Conservation (phyloP, 1,284 basidiomycete species). For the Pseudozyma sp. region DNA sequence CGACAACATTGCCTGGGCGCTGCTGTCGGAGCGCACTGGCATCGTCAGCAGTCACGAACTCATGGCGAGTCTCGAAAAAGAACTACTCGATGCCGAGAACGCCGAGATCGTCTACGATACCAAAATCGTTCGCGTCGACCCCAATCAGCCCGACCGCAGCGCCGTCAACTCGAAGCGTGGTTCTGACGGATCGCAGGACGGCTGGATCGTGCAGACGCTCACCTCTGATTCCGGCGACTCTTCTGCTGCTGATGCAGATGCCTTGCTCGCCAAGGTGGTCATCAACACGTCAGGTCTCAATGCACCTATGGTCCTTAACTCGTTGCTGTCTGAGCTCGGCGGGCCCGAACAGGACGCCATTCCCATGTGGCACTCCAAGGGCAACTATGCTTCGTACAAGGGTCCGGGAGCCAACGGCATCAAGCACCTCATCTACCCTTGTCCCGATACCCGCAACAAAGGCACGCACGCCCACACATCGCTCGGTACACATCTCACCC, state of each 20-base stretch:
- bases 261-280: conserved; percentile 83
- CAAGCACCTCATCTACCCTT: conserved; percentile 63
- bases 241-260: conserved; percentile 72
- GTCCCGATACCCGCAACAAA: conserved; percentile 53
- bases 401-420: conserved; percentile 52
- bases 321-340: conserved; percentile 37
- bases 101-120: conserved; percentile 86
- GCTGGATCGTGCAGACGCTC: conserved; percentile 74
- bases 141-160: conserved; percentile 57
- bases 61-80: conserved; percentile 82
- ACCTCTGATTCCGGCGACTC: conserved; percentile 44
- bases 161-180: conserved; percentile 41
- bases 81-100: conserved; percentile 78
- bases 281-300: conserved; percentile 91
- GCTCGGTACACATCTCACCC: conserved; percentile 66
- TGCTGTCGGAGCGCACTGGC: conserved; percentile 88
- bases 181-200: conserved; percentile 63
- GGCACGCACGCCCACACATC: conserved; percentile 60
- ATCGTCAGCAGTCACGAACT: conserved; percentile 86
- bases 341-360: conserved; percentile 29
- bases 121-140: conserved; percentile 87
- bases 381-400: conserved; percentile 65
- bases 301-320: conserved; percentile 61
- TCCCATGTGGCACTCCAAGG: conserved; percentile 63
- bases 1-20: conserved; percentile 76